These are phyloP conservation scores for Russula lepida DNA, from an alignment of 768 basidiomycete species.

Conservation along the genomic window DNA sequence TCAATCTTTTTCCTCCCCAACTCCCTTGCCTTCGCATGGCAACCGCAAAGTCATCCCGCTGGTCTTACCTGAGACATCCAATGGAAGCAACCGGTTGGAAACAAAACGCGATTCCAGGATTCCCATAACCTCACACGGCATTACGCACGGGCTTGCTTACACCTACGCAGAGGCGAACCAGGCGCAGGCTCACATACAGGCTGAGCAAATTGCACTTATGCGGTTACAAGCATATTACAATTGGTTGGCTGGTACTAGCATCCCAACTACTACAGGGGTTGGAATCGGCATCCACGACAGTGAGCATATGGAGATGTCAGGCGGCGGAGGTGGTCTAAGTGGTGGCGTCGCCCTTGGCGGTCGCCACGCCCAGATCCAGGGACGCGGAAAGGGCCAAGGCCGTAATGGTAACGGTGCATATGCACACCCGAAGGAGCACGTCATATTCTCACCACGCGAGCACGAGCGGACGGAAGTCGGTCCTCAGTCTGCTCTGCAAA, in stretches of 20 bases:
- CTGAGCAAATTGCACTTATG: conserved; percentile 6
- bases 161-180: neutral
- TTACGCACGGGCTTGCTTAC: neutral
- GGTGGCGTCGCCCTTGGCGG: conserved; percentile 18
- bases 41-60: conserved; percentile 5
- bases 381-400: conserved; percentile 11
- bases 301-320: conserved; percentile 18
- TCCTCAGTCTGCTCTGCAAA: neutral
- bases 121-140: neutral
- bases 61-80: neutral
- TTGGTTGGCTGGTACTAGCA: conserved; percentile 7
- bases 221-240: conserved; percentile 9
- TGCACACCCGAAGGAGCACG: conserved; percentile 18
- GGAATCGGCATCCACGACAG: neutral
- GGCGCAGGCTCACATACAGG: conserved; percentile 6
- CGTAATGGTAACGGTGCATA: conserved; percentile 9
- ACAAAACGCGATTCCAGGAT: neutral
- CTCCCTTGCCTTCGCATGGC: conserved; percentile 11
- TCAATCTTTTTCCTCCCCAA: conserved; percentile 12
- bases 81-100: neutral
- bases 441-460: conserved; percentile 15
- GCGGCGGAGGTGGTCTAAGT: conserved; percentile 9
- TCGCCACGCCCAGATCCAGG: conserved; percentile 1
- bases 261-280: neutral
- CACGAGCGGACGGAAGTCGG: conserved; percentile 3